Evolutionary conservation across 1,139 yeast genomes (phyloP), one percentile per base, ranked within the genome.

Genomic region (Nakaseomyces sp.): DNA sequence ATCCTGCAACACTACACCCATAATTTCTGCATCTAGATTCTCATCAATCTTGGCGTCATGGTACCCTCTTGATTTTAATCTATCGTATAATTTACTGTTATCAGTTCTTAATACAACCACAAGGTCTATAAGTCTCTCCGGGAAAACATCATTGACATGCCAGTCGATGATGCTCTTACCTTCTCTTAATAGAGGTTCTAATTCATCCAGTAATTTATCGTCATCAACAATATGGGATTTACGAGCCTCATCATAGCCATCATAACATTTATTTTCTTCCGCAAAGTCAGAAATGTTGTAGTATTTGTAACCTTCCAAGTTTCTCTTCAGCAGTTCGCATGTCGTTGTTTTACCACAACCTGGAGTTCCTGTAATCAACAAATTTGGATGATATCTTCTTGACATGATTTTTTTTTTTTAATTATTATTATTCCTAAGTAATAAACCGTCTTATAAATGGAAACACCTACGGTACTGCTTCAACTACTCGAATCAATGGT

Each of bases 131-230:
- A 88, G 74, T 53, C 95, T 70, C 61, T 88, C 96, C 0, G 98
- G 98, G 60, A 91, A 91, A 17, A 87, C 75, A 56, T 91, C 98
- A 65, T 96, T 88, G 43, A 91, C 91, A 62, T 91, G 99, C 98
- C 98, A 93, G 65, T 91, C 99, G 18, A 91, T 73, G 19, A 91
- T 70, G 22, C 75, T 71, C 1, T 95, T 96, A n/a, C 99, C 99
- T 50, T 76, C 69, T 46, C 81, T 82, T 47, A 89, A 69, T 42
- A 82, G 76, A 2, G 81, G 79, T 63, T 89, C 96, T 47, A 93
- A 67, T 15, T 77, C 76, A 62, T 93, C 97, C 45, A 88, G 66
- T 17, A 91, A 68, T 58, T 78, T 81, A 58, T 91, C 97, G 56
- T 91, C 98, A 63, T 93, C 96, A 4, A 91, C 96, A 40, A 91